Percentiles rank a stretch among this genome's conserved stretches.
Conservation (phyloP, 257 asterid species). For the Solanum pennellii region DNA sequence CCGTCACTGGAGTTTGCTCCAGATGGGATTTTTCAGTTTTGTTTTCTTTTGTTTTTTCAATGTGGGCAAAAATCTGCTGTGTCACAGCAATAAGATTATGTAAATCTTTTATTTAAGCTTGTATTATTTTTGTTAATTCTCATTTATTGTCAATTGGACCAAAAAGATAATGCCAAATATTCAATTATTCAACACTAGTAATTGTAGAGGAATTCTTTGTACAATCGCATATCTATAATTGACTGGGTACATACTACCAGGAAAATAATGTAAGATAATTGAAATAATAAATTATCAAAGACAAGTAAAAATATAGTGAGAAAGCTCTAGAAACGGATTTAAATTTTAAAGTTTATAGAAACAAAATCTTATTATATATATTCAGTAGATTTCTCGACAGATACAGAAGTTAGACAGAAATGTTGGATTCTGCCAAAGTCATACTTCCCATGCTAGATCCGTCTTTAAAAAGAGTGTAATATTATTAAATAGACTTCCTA, state of each 20-base stretch:
- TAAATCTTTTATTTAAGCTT: background rate
- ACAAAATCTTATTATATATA: background rate
- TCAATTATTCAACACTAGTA: background rate
- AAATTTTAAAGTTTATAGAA: background rate
- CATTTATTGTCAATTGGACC: background rate
- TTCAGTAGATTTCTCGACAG: background rate
- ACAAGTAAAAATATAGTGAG: background rate
- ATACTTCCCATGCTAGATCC: background rate
- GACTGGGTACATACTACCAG: background rate
- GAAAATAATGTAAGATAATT: background rate
- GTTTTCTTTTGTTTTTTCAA: background rate
- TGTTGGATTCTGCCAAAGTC: background rate
- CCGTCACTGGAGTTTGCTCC: constrained; percentile 20
- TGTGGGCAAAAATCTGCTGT: background rate
- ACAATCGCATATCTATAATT: background rate
- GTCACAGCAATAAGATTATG: background rate
- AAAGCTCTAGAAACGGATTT: background rate
- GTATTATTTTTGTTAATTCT: background rate
- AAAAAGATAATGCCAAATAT: background rate
- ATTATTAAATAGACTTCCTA: background rate
- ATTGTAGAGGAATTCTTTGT: background rate
- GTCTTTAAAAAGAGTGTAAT: background rate
- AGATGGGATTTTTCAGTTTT: constrained; percentile 5
- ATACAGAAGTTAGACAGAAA: background rate
- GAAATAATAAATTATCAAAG: background rate